Evolutionary conservation across 176 grass and related monocot species (phyloP), one percentile per base, ranked within the genome.

Genomic region (Oryza brachyantha): DNA sequence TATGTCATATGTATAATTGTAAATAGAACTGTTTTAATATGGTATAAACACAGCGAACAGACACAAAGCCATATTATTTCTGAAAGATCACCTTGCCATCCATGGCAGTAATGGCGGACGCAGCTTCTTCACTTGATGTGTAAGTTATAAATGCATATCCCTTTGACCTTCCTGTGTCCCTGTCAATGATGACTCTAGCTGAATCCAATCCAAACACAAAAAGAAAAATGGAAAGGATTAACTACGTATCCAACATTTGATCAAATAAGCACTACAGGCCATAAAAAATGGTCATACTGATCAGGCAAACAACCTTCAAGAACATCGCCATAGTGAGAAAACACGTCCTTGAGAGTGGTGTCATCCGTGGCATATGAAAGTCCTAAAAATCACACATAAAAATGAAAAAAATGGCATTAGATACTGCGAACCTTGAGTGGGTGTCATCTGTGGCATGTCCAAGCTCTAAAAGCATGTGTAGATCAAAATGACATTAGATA

Each of bases 61-160:
- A 50, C 29, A 78, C 10, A 74, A 72, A 65, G 32, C 5, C 25
- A 43, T 78, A 19, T 12, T 32, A 61, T n/a, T 40, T 72, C 29
- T 19, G 12, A 69, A 34, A 73, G 43, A 68, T 36, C 63, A 98
- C 96, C 92, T 87, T 91, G 36, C 96, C 92, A 64, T 99, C 96
- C 88, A 95, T 87, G 67, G 70, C 81, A 81, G 70, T 85, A 75
- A 99, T 78, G 43, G 96, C 90, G 84, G 90, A 80, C 13, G 88
- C 74, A 2, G 92, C 92, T 28, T 89, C 96, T 83, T 95, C 92
- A 21, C 22, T 34, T 5, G 83, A 83, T 68, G 78, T 24, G 67
- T 83, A 99, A 73, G 90, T 94, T 64, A 99, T 65, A 87, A 99
- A 99, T 62, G 92, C 96, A 78, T 93, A 95, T 0, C 96, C 96